Evolutionary conservation across 306 rosid species (phyloP).

Genomic region (Trifolium repens): DNA sequence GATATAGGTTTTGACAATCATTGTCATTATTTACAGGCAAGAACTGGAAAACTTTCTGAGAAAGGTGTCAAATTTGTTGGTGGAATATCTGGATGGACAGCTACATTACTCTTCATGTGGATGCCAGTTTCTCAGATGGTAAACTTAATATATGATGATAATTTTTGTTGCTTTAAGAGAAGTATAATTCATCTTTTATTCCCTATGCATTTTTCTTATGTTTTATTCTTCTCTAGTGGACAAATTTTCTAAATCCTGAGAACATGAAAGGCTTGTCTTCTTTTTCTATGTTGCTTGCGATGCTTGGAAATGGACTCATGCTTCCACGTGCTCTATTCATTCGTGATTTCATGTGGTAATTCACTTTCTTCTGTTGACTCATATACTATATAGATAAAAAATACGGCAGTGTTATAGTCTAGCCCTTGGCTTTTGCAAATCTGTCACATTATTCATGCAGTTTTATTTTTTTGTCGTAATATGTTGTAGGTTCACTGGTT

Average conservation of each 20-base stretch:
- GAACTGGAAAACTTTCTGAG: constrained; percentile 78
- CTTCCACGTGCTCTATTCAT: constrained; percentile 82
- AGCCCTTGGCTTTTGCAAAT: constrained; percentile 21
- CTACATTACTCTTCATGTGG: constrained; percentile 99
- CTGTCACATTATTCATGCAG: constrained; percentile 1
- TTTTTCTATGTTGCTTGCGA: constrained; percentile 88
- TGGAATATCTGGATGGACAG: constrained; percentile 94
- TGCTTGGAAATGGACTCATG: constrained; percentile 92
- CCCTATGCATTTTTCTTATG: constrained; percentile 30
- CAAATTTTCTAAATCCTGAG: constrained; percentile 91
- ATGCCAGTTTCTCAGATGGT: constrained; percentile 98
- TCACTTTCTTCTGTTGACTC: constrained; percentile 30
- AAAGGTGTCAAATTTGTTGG: constrained; percentile 82
- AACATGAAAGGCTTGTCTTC: constrained; percentile 96
- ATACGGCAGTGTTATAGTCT: neutral
- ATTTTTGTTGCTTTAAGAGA: constrained; percentile 32
- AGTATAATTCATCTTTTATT: constrained; percentile 31
- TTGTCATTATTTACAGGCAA: constrained; percentile 63
- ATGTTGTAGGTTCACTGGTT: constrained; percentile 77
- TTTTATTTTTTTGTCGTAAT: neutral
- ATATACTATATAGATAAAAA: constrained; percentile 1
- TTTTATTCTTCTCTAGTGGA: constrained; percentile 73
- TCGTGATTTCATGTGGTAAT: constrained; percentile 97
- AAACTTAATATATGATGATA: constrained; percentile 23
- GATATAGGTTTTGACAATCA: constrained; percentile 33